These are phyloP conservation scores for Quambalaria eucalypti DNA, from an alignment of 1,284 basidiomycete genomes.

Conservation along the genomic window DNA sequence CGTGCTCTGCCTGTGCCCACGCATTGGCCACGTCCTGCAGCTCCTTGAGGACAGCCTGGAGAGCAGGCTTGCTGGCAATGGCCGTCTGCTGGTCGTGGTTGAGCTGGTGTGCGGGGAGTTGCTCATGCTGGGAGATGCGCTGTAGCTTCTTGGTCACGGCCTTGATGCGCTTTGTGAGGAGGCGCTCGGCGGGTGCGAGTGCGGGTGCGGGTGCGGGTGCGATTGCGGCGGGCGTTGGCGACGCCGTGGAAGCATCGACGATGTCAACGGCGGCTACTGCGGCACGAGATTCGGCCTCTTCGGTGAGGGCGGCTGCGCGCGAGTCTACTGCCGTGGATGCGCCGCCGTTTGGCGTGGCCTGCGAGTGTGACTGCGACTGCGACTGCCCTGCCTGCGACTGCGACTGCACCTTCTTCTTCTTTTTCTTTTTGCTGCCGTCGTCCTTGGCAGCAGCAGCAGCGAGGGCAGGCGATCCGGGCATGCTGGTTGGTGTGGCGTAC, in stretches of 20 bases:
- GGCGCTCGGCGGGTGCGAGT: not conserved
- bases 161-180: conserved; percentile 5
- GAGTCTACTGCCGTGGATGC: no score
- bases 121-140: conserved; percentile 3
- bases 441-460: no score
- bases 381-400: no score
- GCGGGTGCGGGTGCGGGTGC: not conserved
- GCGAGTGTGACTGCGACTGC: no score
- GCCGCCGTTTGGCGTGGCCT: no score
- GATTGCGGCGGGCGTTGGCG: not conserved
- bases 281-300: not conserved
- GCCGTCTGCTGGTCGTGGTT: conserved; percentile 4
- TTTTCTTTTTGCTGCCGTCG: no score
- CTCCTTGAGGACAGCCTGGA: conserved; percentile 3
- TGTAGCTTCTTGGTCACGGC: conserved; percentile 8
- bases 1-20: not conserved
- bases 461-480: no score
- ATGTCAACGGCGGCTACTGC: not conserved
- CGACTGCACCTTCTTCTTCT: no score
- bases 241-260: not conserved
- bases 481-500: no score
- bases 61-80: conserved; percentile 3
- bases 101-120: not conserved
- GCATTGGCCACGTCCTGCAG: not conserved
- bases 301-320: no score